A percentile compares a stretch with the other conserved stretches of the same genome.
phyloP scores from a whole-genome alignment of 306 rosid species.

The Dryas alaskensis region DNA sequence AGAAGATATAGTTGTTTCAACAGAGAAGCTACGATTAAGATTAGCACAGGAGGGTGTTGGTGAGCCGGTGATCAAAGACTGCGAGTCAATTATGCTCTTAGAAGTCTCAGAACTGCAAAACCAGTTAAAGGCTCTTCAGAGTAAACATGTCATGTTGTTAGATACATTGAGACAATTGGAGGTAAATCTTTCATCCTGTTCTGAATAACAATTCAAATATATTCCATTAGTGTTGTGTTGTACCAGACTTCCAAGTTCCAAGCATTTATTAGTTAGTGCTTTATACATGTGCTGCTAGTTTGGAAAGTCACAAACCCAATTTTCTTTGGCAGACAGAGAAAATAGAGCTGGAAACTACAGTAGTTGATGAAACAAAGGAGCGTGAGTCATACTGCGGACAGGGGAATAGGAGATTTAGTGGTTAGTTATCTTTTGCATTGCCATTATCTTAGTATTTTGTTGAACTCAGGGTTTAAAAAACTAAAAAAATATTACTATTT shows the following conservation, averaged over 20 bases:
- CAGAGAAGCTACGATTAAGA: conserved; percentile 79
- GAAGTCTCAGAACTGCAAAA: conserved; percentile 83
- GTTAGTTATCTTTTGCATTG: conserved; percentile 47
- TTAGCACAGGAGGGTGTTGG: conserved; percentile 74
- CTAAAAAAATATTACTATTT: background rate
- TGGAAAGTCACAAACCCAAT: conserved; percentile 8
- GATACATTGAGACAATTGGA: conserved; percentile 83
- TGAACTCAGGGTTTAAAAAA: background rate
- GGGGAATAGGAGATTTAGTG: conserved; percentile 89
- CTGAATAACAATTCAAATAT: background rate
- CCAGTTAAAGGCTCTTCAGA: conserved; percentile 72
- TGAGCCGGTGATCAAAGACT: conserved; percentile 68
- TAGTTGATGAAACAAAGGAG: conserved; percentile 97
- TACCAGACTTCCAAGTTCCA: background rate
- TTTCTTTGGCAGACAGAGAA: conserved; percentile 71
- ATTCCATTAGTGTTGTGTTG: background rate
- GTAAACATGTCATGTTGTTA: conserved; percentile 71
- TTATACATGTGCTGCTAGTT: background rate
- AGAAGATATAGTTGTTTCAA: conserved; percentile 81
- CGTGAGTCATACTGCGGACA: conserved; percentile 91
- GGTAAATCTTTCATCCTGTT: conserved; percentile 48
- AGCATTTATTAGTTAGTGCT: background rate
- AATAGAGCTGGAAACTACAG: conserved; percentile 97
- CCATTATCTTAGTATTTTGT: background rate
- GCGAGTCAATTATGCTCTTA: conserved; percentile 83